Percentiles rank a stretch among this genome's conserved stretches.
phyloP scores from a whole-genome alignment of 2,329 filamentous ascomycete genomes.

The Aureobasidium sp. region DNA sequence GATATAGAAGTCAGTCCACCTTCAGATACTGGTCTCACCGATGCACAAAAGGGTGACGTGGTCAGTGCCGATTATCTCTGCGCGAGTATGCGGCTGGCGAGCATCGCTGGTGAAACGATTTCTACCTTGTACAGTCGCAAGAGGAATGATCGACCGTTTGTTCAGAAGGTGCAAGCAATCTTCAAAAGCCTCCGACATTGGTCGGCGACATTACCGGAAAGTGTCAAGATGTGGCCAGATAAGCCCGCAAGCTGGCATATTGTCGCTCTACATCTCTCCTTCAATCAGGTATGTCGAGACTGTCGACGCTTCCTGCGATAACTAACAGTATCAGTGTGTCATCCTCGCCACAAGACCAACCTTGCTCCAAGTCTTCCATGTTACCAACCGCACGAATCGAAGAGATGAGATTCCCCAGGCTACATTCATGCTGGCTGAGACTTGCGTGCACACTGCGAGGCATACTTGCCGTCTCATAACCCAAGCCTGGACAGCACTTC shows the following conservation, averaged over 20 bases:
- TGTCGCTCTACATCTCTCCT: constrained; percentile 29
- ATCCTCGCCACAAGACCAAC: constrained; percentile 28
- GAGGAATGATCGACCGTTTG: constrained; percentile 24
- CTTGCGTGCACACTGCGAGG: constrained; percentile 39
- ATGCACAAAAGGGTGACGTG: constrained; percentile 22
- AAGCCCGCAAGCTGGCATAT: constrained; percentile 5
- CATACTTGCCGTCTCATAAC: constrained; percentile 37
- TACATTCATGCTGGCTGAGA: constrained; percentile 17
- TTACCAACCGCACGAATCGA: constrained; percentile 15
- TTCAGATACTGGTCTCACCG: constrained; percentile 27
- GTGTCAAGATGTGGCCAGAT: constrained; percentile 19
- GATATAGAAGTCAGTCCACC: constrained; percentile 37
- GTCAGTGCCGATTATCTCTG: constrained; percentile 32
- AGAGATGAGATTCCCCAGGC: constrained; percentile 12
- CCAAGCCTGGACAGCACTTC: constrained; percentile 40
- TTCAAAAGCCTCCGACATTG: constrained; percentile 31
- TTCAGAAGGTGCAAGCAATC: constrained; percentile 29
- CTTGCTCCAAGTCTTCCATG: constrained; percentile 26
- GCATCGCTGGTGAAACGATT: constrained; percentile 24
- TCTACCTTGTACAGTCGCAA: constrained; percentile 25
- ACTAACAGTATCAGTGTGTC: constrained; percentile 18
- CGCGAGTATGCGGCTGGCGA: constrained; percentile 34
- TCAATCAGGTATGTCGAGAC: constrained; percentile 24
- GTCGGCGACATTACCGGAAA: constrained; percentile 22
- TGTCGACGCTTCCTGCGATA: background rate